Evolutionary conservation across 495 filamentous ascomycete genomes (phyloP), one percentile per base, ranked within the genome.

Genomic region (Lepraria neglecta): DNA sequence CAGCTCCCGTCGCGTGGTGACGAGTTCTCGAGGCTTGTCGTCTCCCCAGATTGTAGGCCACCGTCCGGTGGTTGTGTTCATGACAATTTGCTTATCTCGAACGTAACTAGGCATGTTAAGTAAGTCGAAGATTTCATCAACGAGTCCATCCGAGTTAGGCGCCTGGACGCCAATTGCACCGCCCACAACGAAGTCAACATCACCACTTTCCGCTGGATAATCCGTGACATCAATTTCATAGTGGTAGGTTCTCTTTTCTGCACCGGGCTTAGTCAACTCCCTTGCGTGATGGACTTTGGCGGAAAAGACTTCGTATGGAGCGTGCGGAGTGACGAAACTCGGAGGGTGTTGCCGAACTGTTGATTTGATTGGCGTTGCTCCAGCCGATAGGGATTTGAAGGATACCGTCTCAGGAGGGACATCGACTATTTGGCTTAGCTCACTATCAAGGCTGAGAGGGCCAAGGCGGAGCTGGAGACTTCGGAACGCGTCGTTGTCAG

Each of bases 1-100:
- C 19, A 98, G 77, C 71, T 96, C 94, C 11, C 94, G 80, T 15
- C 94, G 84, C 1, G 92, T 97, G 2, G 92, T 96, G 53, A 89
- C 79, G 24, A 98, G 73, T 65, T 92, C 85, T 45, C 95, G 80
- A 2, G 92, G 72, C 68, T 89, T 68, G 33, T 97, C 92, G n/a
- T 94, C 88, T 24, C 92, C 92, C 94, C 95, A 98, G 50, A 98
- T 94, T 11, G 94, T 97, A 3, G 94, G 94, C 94, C 94, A 98
- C 10, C 94, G 79, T 17, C 95, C 95, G 40, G 78, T 80, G 27
- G 78, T 82, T 3, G 94, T 98, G 66, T 84, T 82, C 44, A 97
- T 74, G 15, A 85, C 74, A 27, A 96, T 79, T 17, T 86, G 85
- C 73, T 88, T 91, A 69, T 95, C 89, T 45, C 92, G 84, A 57